Percentiles rank a stretch among this genome's conserved stretches.
Evolutionary conservation across 1,139 yeast species (phyloP).

Genomic region (Pneumocystis canis): DNA sequence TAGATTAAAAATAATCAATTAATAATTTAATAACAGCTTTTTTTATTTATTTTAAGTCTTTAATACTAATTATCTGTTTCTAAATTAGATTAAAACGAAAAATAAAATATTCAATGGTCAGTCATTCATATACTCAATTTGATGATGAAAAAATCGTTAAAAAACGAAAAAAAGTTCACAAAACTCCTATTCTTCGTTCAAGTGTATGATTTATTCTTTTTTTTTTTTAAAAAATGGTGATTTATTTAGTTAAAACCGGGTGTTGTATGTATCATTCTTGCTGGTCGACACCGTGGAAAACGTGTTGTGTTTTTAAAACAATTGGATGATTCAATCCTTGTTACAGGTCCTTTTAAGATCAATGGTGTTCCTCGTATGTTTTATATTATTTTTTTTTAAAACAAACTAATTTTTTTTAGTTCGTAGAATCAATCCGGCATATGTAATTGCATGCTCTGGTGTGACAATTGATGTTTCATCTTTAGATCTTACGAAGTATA

Average conservation of each 20-base stretch:
- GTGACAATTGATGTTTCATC: slow-evolving; percentile 54
- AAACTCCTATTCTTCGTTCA: not conserved
- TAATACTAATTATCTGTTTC: not conserved
- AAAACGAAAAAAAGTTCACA: not conserved
- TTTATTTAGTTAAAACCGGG: slow-evolving; percentile 55
- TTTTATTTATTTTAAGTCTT: not conserved
- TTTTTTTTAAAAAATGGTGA: not conserved
- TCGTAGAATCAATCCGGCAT: slow-evolving; percentile 97
- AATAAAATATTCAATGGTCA: not conserved
- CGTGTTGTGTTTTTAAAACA: slow-evolving; percentile 97
- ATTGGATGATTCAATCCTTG: slow-evolving; percentile 96
- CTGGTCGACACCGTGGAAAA: slow-evolving; percentile 99
- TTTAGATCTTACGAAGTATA: slow-evolving; percentile 83
- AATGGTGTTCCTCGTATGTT: slow-evolving; percentile 79
- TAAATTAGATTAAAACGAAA: not conserved
- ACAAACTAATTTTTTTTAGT: not conserved
- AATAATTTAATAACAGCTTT: too few species aligned
- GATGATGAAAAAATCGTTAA: not conserved
- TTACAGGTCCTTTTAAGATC: slow-evolving; percentile 98
- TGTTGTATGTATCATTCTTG: slow-evolving; percentile 92
- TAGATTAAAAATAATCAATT: too few species aligned
- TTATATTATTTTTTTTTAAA: not conserved
- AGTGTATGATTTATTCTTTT: not conserved
- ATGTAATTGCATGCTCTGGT: slow-evolving; percentile 98
- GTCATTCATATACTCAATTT: not conserved